These are phyloP conservation scores for Melocanna baccifera DNA, from an alignment of 176 grass and related monocot species.

Conservation along the genomic window DNA sequence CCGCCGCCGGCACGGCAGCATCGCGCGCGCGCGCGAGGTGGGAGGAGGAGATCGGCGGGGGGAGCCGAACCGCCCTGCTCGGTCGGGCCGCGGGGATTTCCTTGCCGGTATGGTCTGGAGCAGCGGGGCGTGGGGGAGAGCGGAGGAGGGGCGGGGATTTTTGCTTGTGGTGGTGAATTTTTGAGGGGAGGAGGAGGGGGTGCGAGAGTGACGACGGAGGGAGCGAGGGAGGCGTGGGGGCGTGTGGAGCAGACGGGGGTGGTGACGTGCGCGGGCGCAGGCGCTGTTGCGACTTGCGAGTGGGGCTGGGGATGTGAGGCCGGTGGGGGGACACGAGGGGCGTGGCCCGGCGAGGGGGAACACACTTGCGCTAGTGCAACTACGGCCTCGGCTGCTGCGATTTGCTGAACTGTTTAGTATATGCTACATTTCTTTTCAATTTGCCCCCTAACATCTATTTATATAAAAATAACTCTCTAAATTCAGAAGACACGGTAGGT, in stretches of 20 bases:
- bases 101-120: not conserved
- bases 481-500: no score
- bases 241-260: not conserved
- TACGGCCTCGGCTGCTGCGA: no score
- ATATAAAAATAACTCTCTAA: no score
- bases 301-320: not conserved
- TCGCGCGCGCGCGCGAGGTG: slow-evolving; percentile 14
- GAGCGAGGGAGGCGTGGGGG: not conserved
- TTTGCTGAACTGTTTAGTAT: no score
- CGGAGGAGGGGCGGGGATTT: not conserved
- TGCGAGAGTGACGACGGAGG: not conserved
- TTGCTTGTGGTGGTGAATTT: not conserved
- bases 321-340: not conserved
- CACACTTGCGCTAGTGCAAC: no score
- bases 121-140: not conserved
- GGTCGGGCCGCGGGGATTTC: not conserved
- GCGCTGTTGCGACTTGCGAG: no score
- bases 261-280: not conserved
- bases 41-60: not conserved
- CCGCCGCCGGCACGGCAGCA: slow-evolving; percentile 2
- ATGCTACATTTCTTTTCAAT: no score
- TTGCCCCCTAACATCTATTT: no score
- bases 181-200: not conserved
- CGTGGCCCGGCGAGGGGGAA: no score
- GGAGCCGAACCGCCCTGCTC: not conserved